These are phyloP conservation scores for Hypoxylon sp. DNA, from an alignment of 2,329 filamentous ascomycete genomes.

Conservation along the genomic window DNA sequence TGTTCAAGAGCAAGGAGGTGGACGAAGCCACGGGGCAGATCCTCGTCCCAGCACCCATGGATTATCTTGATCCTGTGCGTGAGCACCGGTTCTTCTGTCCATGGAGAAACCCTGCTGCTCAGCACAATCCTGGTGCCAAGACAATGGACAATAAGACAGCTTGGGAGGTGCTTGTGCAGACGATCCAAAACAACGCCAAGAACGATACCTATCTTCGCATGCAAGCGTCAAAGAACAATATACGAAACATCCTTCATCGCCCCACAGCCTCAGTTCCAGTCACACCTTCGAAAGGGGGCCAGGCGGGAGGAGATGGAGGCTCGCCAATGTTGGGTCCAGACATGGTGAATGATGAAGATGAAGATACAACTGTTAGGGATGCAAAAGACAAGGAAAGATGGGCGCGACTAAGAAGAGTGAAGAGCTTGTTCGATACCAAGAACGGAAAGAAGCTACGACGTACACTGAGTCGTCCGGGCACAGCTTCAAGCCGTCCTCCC, in stretches of 20 bases:
- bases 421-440: conserved; percentile 78
- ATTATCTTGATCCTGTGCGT: conserved; percentile 74
- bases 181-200: conserved; percentile 70
- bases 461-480: conserved; percentile 59
- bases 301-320: conserved; percentile 42
- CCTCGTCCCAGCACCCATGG: conserved; percentile 72
- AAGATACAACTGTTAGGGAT: conserved; percentile 62
- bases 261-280: conserved; percentile 48
- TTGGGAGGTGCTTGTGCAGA: conserved; percentile 68
- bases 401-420: conserved; percentile 77
- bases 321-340: conserved; percentile 42
- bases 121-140: conserved; percentile 64
- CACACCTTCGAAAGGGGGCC: conserved; percentile 44
- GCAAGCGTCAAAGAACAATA: conserved; percentile 48
- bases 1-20: conserved; percentile 84
- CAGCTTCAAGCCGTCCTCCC: conserved; percentile 49
- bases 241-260: conserved; percentile 51
- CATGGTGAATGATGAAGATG: conserved; percentile 60
- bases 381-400: conserved; percentile 79
- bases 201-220: conserved; percentile 69
- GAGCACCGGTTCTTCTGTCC: conserved; percentile 89
- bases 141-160: conserved; percentile 59
- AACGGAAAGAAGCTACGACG: conserved; percentile 65
- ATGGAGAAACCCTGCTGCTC: conserved; percentile 76
- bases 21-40: conserved; percentile 64